A percentile compares a stretch with the other conserved stretches of the same genome.
phyloP scores from a whole-genome alignment of 345 rosid species.

The Lepidium sativum region DNA sequence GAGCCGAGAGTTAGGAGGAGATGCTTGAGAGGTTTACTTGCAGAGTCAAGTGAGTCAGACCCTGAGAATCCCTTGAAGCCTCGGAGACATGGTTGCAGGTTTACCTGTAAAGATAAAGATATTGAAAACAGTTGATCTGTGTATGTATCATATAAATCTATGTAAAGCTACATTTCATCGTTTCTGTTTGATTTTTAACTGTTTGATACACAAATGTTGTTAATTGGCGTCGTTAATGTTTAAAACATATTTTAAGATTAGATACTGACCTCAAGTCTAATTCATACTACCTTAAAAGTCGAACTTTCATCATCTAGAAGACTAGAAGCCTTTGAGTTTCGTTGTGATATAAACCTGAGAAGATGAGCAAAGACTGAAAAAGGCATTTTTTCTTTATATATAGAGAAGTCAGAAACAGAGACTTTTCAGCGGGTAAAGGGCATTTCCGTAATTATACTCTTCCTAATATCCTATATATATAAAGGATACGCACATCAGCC shows the following conservation, averaged over 20 bases:
- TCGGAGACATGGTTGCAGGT: constrained; percentile 65
- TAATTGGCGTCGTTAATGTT: no score
- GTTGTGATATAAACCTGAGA: not conserved
- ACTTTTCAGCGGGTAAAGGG: not conserved
- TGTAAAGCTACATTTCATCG: not conserved
- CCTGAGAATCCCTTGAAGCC: constrained; percentile 61
- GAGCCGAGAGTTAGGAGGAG: constrained; percentile 56
- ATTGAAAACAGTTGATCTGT: constrained; percentile 22
- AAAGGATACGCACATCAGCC: not conserved
- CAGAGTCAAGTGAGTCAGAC: constrained; percentile 71
- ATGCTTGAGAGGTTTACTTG: constrained; percentile 67
- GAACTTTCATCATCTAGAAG: no score
- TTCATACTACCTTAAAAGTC: no score
- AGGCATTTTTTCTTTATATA: not conserved
- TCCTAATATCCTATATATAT: not conserved
- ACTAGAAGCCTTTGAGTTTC: no score
- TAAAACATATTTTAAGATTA: no score
- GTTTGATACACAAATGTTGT: not conserved
- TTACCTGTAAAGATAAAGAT: constrained; percentile 37
- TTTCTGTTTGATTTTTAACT: not conserved
- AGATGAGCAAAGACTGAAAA: not conserved
- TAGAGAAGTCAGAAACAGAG: not conserved
- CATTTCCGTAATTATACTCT: not conserved
- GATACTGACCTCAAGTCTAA: no score
- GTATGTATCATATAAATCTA: not conserved